These are phyloP conservation scores for Debaryomycetaceae sp. DNA, from an alignment of 1,139 yeast genomes.

Conservation along the genomic window DNA sequence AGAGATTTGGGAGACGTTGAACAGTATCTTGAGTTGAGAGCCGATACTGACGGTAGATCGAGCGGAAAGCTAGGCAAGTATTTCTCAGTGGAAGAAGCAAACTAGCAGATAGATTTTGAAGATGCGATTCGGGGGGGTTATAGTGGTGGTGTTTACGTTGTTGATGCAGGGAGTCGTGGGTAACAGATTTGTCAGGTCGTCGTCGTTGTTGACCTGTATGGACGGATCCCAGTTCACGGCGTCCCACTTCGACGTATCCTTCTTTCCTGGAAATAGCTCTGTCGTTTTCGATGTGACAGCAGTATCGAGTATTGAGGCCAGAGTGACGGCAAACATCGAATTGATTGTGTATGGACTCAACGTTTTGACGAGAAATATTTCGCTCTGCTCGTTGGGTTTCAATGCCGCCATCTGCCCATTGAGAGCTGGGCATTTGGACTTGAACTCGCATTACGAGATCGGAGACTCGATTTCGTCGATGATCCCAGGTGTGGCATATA, in stretches of 20 bases:
- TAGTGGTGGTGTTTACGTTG: conserved; percentile 1
- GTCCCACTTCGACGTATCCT: conserved; percentile 74
- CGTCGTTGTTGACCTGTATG: conserved; percentile 92
- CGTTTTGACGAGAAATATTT: conserved; percentile 50
- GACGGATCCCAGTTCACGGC: conserved; percentile 85
- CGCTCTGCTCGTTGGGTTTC: conserved; percentile 60
- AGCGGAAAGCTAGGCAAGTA: too few species aligned
- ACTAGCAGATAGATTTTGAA: not conserved
- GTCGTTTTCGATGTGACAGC: conserved; percentile 72
- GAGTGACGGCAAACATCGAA: conserved; percentile 63
- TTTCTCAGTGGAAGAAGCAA: too few species aligned
- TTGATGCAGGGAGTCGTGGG: conserved; percentile 16
- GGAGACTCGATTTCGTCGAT: conserved; percentile 38
- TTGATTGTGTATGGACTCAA: conserved; percentile 84
- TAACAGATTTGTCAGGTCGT: conserved; percentile 42
- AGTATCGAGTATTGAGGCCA: conserved; percentile 72
- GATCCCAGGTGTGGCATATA: conserved; percentile 81
- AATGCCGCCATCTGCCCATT: conserved; percentile 68
- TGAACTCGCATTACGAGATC: conserved; percentile 51
- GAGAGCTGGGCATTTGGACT: conserved; percentile 80
- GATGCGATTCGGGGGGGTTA: not conserved
- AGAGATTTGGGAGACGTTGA: not conserved
- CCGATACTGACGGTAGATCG: not conserved
- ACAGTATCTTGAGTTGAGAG: not conserved
- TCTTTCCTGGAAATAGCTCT: conserved; percentile 60